Evolutionary conservation across 495 filamentous ascomycete genomes (phyloP).

Genomic region (Trichocladium uniseriatum): DNA sequence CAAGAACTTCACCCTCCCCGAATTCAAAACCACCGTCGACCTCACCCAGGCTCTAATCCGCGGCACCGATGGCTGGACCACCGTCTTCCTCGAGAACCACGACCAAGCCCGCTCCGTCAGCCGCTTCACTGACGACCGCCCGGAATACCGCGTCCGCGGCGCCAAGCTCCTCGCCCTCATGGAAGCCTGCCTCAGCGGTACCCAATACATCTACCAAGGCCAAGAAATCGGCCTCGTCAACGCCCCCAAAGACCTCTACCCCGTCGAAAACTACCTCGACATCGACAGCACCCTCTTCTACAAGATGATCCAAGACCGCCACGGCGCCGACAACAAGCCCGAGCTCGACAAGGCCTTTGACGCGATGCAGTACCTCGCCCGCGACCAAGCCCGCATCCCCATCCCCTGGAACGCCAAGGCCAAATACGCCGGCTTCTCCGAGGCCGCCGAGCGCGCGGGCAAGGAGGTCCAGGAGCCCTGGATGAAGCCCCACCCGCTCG

Average conservation of each 20-base stretch:
- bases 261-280: slow-evolving; percentile 1
- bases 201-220: slow-evolving; percentile 66
- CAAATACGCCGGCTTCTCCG: slow-evolving; percentile 21
- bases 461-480: slow-evolving; percentile 27
- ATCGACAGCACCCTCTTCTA: slow-evolving; percentile 1
- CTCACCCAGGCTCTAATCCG: slow-evolving; percentile 61
- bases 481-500: slow-evolving; percentile 52
- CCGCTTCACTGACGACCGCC: slow-evolving; percentile 44
- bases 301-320: slow-evolving; percentile 8
- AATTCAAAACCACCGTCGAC: slow-evolving; percentile 47
- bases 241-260: slow-evolving; percentile 47
- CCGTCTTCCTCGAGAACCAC: slow-evolving; percentile 66
- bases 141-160: slow-evolving; percentile 37
- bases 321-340: slow-evolving; percentile 15
- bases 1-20: not conserved
- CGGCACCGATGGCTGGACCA: slow-evolving; percentile 59
- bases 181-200: slow-evolving; percentile 48
- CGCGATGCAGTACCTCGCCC: slow-evolving; percentile 45
- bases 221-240: slow-evolving; percentile 72
- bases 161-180: slow-evolving; percentile 49
- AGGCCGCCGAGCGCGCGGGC: slow-evolving; percentile 4
- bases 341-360: slow-evolving; percentile 44
- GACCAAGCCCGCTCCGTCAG: slow-evolving; percentile 58
- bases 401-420: slow-evolving; percentile 51
- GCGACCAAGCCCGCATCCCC: slow-evolving; percentile 48